Conservation (phyloP, 164 flowering plant genomes). For the Warburgia ugandensis region DNA sequence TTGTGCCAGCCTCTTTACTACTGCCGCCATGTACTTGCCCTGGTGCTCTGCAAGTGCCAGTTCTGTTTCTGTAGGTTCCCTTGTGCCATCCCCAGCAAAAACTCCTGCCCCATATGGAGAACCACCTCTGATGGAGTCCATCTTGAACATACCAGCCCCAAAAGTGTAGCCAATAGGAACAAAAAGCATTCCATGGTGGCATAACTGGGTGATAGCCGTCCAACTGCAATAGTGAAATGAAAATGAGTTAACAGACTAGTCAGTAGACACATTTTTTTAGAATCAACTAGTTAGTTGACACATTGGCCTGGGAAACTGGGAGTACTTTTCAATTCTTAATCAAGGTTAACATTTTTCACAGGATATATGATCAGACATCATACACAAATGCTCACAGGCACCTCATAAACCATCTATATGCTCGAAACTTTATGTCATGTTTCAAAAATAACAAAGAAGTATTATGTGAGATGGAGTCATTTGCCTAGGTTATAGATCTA, state of each 20-base stretch:
- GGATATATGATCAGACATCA: too few species aligned
- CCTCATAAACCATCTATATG: too few species aligned
- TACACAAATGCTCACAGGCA: too few species aligned
- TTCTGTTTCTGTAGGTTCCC: constrained; percentile 52
- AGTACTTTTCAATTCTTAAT: too few species aligned
- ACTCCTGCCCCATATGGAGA: constrained; percentile 76
- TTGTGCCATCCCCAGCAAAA: constrained; percentile 58
- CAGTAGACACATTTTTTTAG: too few species aligned
- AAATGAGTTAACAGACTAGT: neutral
- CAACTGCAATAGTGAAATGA: constrained; percentile 35
- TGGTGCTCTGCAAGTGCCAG: constrained; percentile 69
- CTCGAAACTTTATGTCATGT: too few species aligned
- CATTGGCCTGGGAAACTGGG: too few species aligned
- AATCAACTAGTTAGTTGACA: too few species aligned
- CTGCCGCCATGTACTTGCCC: constrained; percentile 63
- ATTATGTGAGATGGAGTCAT: too few species aligned
- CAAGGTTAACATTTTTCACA: too few species aligned
- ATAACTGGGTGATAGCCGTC: constrained; percentile 68
- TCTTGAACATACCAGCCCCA: constrained; percentile 65
- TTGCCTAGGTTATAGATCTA: too few species aligned
- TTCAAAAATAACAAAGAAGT: too few species aligned
- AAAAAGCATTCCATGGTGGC: constrained; percentile 68
- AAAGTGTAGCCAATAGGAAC: constrained; percentile 80
- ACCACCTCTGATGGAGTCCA: constrained; percentile 62
- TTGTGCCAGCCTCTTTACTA: constrained; percentile 40